Evolutionary conservation across 2,329 filamentous ascomycete genomes (phyloP).

Genomic region (Diaporthe sp.): DNA sequence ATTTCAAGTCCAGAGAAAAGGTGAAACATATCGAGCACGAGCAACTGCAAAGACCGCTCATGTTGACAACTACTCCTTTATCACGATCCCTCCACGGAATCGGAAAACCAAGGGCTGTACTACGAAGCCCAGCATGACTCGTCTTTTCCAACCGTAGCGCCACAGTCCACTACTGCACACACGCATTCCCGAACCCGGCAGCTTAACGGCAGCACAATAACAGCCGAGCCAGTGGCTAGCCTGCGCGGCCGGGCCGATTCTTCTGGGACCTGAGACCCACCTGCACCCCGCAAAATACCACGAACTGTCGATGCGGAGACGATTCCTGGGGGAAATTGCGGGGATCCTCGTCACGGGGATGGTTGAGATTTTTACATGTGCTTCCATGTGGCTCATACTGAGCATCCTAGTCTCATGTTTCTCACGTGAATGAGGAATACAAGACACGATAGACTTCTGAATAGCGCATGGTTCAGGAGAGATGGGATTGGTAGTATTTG

Average conservation of each 20-base stretch:
- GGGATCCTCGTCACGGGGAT: background rate
- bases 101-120: background rate
- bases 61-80: background rate
- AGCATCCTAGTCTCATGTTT: background rate
- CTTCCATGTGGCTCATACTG: background rate
- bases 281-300: background rate
- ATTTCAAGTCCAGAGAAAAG: no score
- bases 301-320: conserved; percentile 3
- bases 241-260: background rate
- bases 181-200: background rate
- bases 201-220: background rate
- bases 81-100: background rate
- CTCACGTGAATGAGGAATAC: background rate
- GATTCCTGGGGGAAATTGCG: background rate
- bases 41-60: background rate
- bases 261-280: background rate
- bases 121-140: background rate
- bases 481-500: background rate
- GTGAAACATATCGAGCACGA: background rate
- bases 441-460: background rate
- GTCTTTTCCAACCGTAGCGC: background rate
- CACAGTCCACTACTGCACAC: background rate
- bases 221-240: background rate
- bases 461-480: background rate
- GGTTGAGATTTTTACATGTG: background rate